A percentile compares a stretch with the other conserved stretches of the same genome.
phyloP scores from a whole-genome alignment of 78 protist species.

The Corallochytrium limacisporum region DNA sequence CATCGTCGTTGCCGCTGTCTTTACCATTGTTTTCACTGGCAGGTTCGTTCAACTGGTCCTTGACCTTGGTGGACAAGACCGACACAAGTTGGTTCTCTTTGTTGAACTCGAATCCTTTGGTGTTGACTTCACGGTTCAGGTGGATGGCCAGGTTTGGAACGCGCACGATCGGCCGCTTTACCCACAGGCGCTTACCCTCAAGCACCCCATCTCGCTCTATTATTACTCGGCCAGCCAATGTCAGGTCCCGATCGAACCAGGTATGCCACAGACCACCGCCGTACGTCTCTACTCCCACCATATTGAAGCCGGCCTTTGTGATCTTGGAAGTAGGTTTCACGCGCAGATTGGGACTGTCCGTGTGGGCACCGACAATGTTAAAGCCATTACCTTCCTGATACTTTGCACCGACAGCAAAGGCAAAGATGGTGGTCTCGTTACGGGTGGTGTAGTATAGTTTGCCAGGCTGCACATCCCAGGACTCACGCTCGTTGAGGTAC shows the following conservation, averaged over 20 bases:
- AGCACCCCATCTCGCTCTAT: constrained; percentile 15
- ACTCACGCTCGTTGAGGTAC: constrained; percentile 4
- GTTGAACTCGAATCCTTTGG: constrained; percentile 64
- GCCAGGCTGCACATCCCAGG: neutral
- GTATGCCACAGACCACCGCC: constrained; percentile 94
- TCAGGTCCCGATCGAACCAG: constrained; percentile 89
- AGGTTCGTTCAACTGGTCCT: neutral
- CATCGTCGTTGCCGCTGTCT: neutral
- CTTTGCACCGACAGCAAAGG: constrained; percentile 76
- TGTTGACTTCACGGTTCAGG: constrained; percentile 42
- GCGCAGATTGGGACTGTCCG: constrained; percentile 63
- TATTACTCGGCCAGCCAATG: constrained; percentile 73
- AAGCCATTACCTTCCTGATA: constrained; percentile 51
- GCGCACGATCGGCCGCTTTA: constrained; percentile 44
- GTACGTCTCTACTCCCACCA: constrained; percentile 69
- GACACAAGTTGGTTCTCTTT: constrained; percentile 72
- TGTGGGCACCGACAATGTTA: constrained; percentile 70
- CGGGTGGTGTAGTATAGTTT: constrained; percentile 71
- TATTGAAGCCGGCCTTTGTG: constrained; percentile 27
- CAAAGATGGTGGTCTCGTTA: constrained; percentile 64
- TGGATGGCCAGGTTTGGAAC: constrained; percentile 85
- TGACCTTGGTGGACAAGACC: constrained; percentile 31
- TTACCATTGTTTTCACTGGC: neutral
- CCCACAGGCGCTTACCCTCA: constrained; percentile 10
- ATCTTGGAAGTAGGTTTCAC: constrained; percentile 23